Base-by-base conservation (phyloP, 2,329 filamentous ascomycete genomes). In the Curvularia lunata region DNA sequence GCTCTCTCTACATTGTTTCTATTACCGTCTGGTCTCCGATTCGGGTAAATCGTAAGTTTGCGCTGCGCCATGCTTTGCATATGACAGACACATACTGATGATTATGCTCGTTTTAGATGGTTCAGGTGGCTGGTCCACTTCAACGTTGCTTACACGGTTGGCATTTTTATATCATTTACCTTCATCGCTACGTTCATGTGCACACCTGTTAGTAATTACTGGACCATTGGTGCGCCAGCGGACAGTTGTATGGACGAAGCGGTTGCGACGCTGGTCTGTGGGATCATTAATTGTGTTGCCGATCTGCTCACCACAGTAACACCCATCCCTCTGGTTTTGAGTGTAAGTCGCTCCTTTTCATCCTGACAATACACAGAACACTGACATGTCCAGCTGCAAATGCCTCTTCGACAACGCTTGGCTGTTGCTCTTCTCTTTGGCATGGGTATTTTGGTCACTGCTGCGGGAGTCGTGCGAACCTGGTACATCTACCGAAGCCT, bases 1-100 rank as follows among this genome's bases (percentile, higher is more conserved):
- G 16, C 67, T 80, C 16, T 80, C 78, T 0, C 67, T 82, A 8
- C 75, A 81, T 32, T 77, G 70, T 62, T 80, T 82, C 63, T 82
- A 81, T 61, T 81, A 80, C 51, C 75, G 80, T 12, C 68, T 82
- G 9, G 70, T 81, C 7, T 57, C 73, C 9, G 78, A 81, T 58
- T 75, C 74, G n/a, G 73, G 72, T 73, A 48, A 64, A 34, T 21
- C 23, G 58, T 60, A 40, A 48, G 58, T 43, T 40, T 2, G 2
- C 10, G 0, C 4, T 13, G n/a, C 27, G 5, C n/a, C 4, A 12
- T 5, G 16, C 3, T 7, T 18, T 1, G 30, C 9, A 8, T n/a
- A 12, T 13, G 9, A 9, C 3, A 18, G 7, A 43, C 27, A 9
- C 6, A 8, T 23, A 21, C 34, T 30, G 16, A 52, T 8, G 2